Evolutionary conservation across 805 yeast species (phyloP).

Genomic region (Wickerhamiella brachini): DNA sequence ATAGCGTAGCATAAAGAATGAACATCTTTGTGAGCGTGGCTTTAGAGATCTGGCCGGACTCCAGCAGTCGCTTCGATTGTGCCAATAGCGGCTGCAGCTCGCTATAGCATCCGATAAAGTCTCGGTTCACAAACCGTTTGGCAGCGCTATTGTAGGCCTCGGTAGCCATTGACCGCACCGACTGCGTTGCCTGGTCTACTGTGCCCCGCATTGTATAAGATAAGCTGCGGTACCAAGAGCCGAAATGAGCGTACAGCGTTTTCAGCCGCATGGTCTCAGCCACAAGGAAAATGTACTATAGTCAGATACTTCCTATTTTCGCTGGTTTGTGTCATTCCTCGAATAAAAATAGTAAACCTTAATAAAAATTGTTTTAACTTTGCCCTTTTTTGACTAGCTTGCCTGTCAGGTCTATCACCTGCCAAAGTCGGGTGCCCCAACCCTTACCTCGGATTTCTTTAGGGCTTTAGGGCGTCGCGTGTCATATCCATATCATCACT

Average conservation of each 20-base stretch:
- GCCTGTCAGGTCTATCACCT: too few relatives aligned
- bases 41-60: neutral
- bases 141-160: slow-evolving; percentile 1
- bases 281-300: too few relatives aligned
- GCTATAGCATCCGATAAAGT: neutral
- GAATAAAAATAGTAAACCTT: too few relatives aligned
- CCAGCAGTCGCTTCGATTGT: neutral
- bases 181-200: neutral
- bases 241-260: too few relatives aligned
- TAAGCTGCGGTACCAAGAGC: neutral
- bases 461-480: neutral
- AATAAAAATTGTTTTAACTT: too few relatives aligned
- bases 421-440: neutral
- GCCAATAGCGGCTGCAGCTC: neutral
- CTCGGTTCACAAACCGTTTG: neutral
- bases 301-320: too few relatives aligned
- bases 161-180: slow-evolving; percentile 2
- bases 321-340: too few relatives aligned
- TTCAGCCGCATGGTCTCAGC: too few relatives aligned
- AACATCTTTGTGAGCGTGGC: neutral
- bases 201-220: neutral
- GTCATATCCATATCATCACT: neutral
- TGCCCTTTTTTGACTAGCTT: too few relatives aligned
- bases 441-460: neutral
- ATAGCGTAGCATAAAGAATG: neutral